phyloP scores from a whole-genome alignment of 192 early-diverging fungal genomes.

The Neocallimastix lanati region DNA sequence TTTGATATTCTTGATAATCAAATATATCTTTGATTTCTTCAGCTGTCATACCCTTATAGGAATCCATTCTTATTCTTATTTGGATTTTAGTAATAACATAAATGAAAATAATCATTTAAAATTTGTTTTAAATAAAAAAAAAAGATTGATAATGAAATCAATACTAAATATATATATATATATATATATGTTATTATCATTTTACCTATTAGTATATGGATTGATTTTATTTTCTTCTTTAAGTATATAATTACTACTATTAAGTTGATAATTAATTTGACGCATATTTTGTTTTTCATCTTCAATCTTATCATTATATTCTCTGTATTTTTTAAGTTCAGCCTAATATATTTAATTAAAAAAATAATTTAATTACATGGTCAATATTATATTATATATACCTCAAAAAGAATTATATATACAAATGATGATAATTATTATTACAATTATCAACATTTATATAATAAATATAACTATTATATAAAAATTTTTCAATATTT shows the following conservation, averaged over 20 bases:
- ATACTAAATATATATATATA: too few relatives aligned
- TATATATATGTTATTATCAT: too few relatives aligned
- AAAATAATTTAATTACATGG: too few relatives aligned
- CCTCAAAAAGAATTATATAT: too few relatives aligned
- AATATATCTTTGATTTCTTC: constrained; percentile 21
- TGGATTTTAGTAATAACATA: neutral
- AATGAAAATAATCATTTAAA: too few relatives aligned
- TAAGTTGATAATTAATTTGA: neutral
- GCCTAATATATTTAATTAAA: neutral
- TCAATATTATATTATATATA: too few relatives aligned
- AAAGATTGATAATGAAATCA: too few relatives aligned
- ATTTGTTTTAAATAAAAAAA: too few relatives aligned
- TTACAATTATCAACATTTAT: too few relatives aligned
- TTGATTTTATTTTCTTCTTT: neutral
- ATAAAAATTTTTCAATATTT: too few relatives aligned
- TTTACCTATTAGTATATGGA: neutral
- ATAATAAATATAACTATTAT: too few relatives aligned
- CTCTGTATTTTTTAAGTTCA: neutral
- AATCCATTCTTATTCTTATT: constrained; percentile 34
- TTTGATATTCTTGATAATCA: constrained; percentile 20
- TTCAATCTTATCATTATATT: neutral
- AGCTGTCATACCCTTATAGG: constrained; percentile 33
- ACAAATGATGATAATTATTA: too few relatives aligned
- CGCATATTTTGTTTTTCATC: neutral
- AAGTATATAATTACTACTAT: neutral